Evolutionary conservation across 768 basidiomycete genomes (phyloP), one percentile per base, ranked within the genome.

Genomic region (Naganishia antarctica): DNA sequence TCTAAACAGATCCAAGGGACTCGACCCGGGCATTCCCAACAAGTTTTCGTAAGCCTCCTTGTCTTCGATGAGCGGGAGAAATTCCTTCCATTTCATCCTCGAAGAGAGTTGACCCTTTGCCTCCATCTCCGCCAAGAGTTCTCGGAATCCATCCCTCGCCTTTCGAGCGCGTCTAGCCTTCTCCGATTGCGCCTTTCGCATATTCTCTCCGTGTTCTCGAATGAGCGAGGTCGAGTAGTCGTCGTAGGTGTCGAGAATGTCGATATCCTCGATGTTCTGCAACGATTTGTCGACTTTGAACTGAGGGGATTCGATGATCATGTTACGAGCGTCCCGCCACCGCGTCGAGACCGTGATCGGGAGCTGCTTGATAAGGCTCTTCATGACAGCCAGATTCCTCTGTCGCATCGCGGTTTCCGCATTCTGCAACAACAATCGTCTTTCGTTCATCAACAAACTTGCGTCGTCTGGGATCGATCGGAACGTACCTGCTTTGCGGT

Each of bases 1-100:
- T 91, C 92, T 96, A 79, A 96, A 98, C 4, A 98, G 83, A 71
- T 99, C 96, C 31, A 99, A 82, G 0, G 94, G 93, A 69, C 89
- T 92, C 1, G 91, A 94, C 15, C 96, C 96, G 8, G 90, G 89
- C 70, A 88, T 89, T 16, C 96, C 94, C 18, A 98, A 85, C 78
- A 98, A 85, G 66, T 83, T 82, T 45, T 87, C 81, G 79, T 98
- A 99, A n/a, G 90, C 85, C 46, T 83, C 81, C 72, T 96, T 90
- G 34, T 86, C 81, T 7, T 81, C 80, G 79, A 98, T 86, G 25
- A 81, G 78, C 0, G 89, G 86, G 70, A 91, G 91, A 28, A 91
- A 82, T 37, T 87, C 83, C 75, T 91, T 91, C 94, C 94, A 99
- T 75, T 92, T 93, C 4, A 87, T 85, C 32, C 87, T 85, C 4